Conservation (phyloP, 1,139 yeast species). For the Scheffersomyces cryptocercus region DNA sequence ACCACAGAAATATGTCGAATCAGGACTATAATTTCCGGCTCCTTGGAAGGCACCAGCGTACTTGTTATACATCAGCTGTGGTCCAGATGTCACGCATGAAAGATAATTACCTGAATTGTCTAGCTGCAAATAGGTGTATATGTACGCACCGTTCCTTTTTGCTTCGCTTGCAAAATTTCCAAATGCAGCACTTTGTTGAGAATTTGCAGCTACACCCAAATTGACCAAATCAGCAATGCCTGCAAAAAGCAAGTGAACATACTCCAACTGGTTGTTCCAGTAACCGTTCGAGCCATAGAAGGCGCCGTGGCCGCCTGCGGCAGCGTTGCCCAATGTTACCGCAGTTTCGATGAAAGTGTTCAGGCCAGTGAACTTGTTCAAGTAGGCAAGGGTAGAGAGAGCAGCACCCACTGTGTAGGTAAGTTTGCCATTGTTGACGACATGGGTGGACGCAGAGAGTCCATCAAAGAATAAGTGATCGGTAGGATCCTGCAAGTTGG, state of each 20-base stretch:
- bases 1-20: conserved; percentile 7
- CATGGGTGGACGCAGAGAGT: conserved; percentile 14
- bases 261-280: conserved; percentile 14
- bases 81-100: conserved; percentile 5
- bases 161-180: conserved; percentile 15
- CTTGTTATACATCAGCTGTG: conserved; percentile 8
- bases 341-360: conserved; percentile 9
- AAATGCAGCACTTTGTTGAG: conserved; percentile 1
- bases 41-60: conserved; percentile 4
- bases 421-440: conserved; percentile 33
- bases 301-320: conserved; percentile 10
- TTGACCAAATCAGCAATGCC: conserved; percentile 13
- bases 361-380: conserved; percentile 9
- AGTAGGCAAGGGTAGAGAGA: conserved; percentile 31
- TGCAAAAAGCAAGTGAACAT: conserved; percentile 12
- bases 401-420: conserved; percentile 39
- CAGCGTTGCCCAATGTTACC: conserved; percentile 9
- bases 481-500: conserved; percentile 27
- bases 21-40: conserved; percentile 3
- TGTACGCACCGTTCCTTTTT: conserved; percentile 20
- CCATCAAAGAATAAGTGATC: conserved; percentile 37
- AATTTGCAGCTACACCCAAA: conserved; percentile 2
- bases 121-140: conserved; percentile 21
- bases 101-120: conserved; percentile 5
- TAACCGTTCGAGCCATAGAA: conserved; percentile 12